Base-by-base conservation (phyloP, 1,284 basidiomycete genomes). In the Puccinia horiana region DNA sequence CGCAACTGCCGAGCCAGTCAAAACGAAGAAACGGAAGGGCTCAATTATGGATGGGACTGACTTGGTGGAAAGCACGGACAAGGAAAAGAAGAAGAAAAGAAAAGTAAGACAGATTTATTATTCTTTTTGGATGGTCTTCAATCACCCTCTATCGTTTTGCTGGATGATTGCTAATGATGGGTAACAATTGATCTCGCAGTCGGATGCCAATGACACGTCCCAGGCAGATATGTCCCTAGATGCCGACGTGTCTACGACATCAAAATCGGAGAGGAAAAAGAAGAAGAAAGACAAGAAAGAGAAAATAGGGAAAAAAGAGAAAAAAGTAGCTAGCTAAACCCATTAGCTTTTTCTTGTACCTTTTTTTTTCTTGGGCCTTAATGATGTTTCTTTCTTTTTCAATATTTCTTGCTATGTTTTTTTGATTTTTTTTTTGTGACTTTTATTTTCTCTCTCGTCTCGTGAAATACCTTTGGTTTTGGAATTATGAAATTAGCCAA, bases 171-270 rank as follows among this genome's bases (percentile, higher is more conserved):
- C 61, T 65, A 65, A 65, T 65, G 20, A 65, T 40, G 4, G 23
- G n/a, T 40, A 65, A 6, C 23, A 58, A 58, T 58, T 18, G 1
- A 2, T 65, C 14, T 65, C 40, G 2, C 23, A 65, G 61, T 65
- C 61, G 61, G 61, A 65, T 40, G 61, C 35, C 20, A 65, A 95
- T 96, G 56, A 63, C 37, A 40, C 32, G 6, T 20, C 35, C n/a
- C 32, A 63, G 61, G 35, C 32, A 16, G 63, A 67, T n/a, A n/a
- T 67, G 37, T 67, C 63, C 8, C 1, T 67, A 42, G 63, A 67
- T 42, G 63, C 32, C 37, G 35, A 40, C 63, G 12, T 32, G 42
- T 42, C 63, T 23, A 16, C 20, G 37, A 67, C 20, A 67, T 67
- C 63, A 16, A 63, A 63, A 35, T 63, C 58, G 9, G 58, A 63